Percentiles rank a stretch among this genome's conserved stretches.
These are phyloP conservation scores for Nicotiana undulata DNA, from an alignment of 257 asterid species.

Conservation along the genomic window DNA sequence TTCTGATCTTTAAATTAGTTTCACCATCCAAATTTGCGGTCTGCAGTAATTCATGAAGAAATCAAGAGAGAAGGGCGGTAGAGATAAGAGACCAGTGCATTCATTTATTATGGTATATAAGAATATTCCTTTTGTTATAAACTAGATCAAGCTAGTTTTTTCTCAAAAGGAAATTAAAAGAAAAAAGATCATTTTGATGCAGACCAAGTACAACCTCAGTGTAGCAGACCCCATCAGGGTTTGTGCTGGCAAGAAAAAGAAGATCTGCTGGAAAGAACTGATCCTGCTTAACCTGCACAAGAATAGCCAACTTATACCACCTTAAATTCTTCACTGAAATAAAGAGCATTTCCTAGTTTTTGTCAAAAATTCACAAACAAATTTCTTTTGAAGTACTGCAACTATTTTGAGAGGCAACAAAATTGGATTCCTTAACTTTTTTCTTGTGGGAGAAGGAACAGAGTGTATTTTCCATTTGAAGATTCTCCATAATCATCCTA, in stretches of 20 bases:
- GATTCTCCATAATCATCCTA: neutral
- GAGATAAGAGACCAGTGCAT: neutral
- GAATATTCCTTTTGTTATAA: neutral
- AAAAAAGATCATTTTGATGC: constrained; percentile 12
- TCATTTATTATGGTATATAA: neutral
- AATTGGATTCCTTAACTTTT: neutral
- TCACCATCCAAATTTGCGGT: constrained; percentile 99
- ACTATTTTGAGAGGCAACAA: neutral
- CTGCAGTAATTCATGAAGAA: constrained; percentile 34
- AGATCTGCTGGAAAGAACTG: constrained; percentile 95
- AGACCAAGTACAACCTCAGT: constrained; percentile 62
- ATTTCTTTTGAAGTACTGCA: neutral
- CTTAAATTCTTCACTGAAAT: neutral
- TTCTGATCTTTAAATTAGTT: constrained; percentile 97
- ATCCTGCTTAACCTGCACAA: constrained; percentile 84
- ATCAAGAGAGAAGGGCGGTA: constrained; percentile 4
- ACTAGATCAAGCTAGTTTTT: neutral
- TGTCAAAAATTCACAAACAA: neutral
- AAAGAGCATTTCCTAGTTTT: neutral
- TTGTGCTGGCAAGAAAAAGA: constrained; percentile 90
- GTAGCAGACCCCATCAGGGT: constrained; percentile 94
- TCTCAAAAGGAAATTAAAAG: constrained; percentile 6
- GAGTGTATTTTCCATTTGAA: neutral
- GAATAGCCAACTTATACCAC: constrained; percentile 1
- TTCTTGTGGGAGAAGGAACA: neutral